Conservation (phyloP, 805 yeast species). For the Lachancea cidri region DNA sequence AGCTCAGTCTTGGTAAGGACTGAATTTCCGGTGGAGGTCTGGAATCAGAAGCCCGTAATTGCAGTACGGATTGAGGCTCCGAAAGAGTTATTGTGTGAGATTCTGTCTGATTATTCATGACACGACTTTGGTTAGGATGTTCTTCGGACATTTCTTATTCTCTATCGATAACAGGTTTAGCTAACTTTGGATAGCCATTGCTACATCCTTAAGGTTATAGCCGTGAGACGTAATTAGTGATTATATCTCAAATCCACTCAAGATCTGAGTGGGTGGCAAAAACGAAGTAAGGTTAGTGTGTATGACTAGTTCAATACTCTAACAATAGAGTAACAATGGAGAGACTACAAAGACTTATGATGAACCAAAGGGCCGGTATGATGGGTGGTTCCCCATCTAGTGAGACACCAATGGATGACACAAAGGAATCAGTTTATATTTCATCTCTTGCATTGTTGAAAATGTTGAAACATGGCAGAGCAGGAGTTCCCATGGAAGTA, state of each 20-base stretch:
- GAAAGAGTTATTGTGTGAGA: conserved; percentile 21
- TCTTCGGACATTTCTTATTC: background rate
- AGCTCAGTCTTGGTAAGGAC: background rate
- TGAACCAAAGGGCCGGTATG: conserved; percentile 37
- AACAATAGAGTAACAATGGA: too few relatives aligned
- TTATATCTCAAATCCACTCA: too few relatives aligned
- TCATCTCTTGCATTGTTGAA: conserved; percentile 92
- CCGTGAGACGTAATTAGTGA: too few relatives aligned
- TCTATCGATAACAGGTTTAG: background rate
- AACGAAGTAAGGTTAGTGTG: background rate
- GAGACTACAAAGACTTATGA: conserved; percentile 39
- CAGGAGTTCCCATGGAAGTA: conserved; percentile 81
- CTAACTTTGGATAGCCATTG: too few relatives aligned
- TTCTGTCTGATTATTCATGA: conserved; percentile 5
- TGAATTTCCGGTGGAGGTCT: background rate
- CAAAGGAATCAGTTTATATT: conserved; percentile 93
- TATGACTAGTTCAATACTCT: too few relatives aligned
- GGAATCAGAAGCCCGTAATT: conserved; percentile 19
- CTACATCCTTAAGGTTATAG: too few relatives aligned
- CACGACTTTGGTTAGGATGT: background rate
- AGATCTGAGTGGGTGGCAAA: background rate
- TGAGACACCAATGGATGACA: conserved; percentile 85
- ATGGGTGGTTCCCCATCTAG: conserved; percentile 46
- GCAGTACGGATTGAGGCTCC: conserved; percentile 21
- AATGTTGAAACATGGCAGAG: conserved; percentile 96